Base-by-base conservation (phyloP, 192 early-diverging fungal species). In the Podila epicladia region DNA sequence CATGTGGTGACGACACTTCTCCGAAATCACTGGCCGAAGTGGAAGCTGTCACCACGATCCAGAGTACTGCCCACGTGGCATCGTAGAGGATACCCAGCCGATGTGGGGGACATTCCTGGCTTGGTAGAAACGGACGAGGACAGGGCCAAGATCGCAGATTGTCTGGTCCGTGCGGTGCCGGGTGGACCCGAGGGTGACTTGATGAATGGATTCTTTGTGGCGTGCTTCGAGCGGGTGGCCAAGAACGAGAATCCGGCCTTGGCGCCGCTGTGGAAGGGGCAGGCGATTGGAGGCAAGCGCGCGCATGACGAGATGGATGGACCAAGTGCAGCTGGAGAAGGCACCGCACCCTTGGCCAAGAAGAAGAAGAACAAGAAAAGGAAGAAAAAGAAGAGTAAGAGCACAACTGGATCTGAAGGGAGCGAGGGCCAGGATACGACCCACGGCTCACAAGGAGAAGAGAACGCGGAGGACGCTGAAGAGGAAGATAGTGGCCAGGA, bases 151-250 rank as follows among this genome's bases (percentile, higher is more conserved):
- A 55, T 85, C 13, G 71, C 86, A 1, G 80, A 85, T 67, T 88
- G 79, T 51, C 73, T 91, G 75, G 92, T 93, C 0, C 85, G 90
- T 0, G 75, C 85, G 8, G 76, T 97, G 13, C 89, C 98, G 17
- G 87, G 98, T 28, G 93, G 94, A 8, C 72, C 89, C 28, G 96
- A 97, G 0, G 85, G 89, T 70, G 98, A 99, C 86, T 83, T 86
- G 37, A 94, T 91, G 49, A 98, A 97, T 74, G 98, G 98, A 7
- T 99, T 99, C 74, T 99, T 99, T 92, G 98, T 98, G 6, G 95
- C 97, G 0, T 90, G 94, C 58, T 98, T 99, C 90, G 91, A 92
- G 41, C 83, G 92, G 17, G 86, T 87, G 60, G 41, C 49, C n/a
- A 69, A 72, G 26, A 74, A 72, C 26, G 51, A 58, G n/a, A 59